phyloP scores from a whole-genome alignment of 352 stramenopile species.

The Pythium sukuiense region DNA sequence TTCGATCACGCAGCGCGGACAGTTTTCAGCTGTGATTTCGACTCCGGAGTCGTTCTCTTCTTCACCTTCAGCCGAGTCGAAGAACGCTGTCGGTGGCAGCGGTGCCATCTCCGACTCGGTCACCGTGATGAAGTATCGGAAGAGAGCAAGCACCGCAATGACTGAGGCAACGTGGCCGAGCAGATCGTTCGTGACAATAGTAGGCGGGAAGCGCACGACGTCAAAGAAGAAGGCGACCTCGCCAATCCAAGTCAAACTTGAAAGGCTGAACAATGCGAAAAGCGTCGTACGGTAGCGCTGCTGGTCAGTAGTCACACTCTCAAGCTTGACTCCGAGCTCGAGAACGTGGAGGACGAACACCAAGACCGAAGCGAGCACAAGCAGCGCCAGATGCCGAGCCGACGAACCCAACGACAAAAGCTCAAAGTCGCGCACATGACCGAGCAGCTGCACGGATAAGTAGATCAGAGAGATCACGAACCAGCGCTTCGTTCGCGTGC shows the following conservation, averaged over 20 bases:
- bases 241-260: conserved; percentile 59
- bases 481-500: conserved; percentile 41
- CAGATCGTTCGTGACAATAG: conserved; percentile 42
- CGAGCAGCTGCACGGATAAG: conserved; percentile 35
- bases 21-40: conserved; percentile 75
- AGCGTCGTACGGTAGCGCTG: conserved; percentile 58
- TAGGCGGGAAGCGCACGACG: conserved; percentile 42
- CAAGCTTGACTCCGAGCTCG: conserved; percentile 40
- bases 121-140: conserved; percentile 45
- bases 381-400: conserved; percentile 45
- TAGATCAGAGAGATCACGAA: conserved; percentile 46
- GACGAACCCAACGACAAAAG: conserved; percentile 32
- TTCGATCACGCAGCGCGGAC: conserved; percentile 79
- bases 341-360: conserved; percentile 55
- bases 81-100: conserved; percentile 73
- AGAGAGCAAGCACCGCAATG: conserved; percentile 39
- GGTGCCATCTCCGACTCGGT: conserved; percentile 64
- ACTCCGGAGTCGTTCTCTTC: conserved; percentile 47
- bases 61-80: conserved; percentile 50
- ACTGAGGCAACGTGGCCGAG: conserved; percentile 44
- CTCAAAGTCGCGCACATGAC: conserved; percentile 37
- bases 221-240: conserved; percentile 62
- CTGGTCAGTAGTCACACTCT: conserved; percentile 43
- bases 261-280: conserved; percentile 54
- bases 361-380: conserved; percentile 45